Percentiles rank a stretch among this genome's conserved stretches.
These are phyloP conservation scores for Juglanconis juglandina DNA, from an alignment of 2,329 filamentous ascomycete genomes.

Conservation along the genomic window DNA sequence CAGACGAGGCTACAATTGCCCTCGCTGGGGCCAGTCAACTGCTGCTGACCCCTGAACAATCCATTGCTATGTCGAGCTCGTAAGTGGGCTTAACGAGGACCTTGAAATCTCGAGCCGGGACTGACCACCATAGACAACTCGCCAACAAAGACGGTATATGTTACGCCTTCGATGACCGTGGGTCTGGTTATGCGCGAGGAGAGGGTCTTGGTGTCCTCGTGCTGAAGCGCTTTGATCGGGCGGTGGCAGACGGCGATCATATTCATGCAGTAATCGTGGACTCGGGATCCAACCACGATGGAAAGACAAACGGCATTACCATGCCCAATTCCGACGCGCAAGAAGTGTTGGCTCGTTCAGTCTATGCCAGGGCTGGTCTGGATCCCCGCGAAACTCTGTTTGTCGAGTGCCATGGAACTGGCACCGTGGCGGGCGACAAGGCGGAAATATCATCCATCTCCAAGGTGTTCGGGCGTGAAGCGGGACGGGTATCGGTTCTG, in stretches of 20 bases:
- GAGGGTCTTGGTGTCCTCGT: conserved; percentile 46
- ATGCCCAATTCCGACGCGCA: conserved; percentile 42
- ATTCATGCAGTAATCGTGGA: conserved; percentile 40
- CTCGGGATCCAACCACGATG: conserved; percentile 42
- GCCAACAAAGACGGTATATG: conserved; percentile 15
- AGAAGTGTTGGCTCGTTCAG: conserved; percentile 32
- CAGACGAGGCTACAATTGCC: too few species aligned
- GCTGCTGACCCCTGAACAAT: too few species aligned
- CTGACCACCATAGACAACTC: background rate
- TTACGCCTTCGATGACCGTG: conserved; percentile 28
- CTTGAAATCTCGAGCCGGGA: too few species aligned
- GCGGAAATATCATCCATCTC: conserved; percentile 7
- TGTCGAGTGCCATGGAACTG: conserved; percentile 37
- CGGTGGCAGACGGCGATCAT: conserved; percentile 41
- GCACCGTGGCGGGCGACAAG: conserved; percentile 20
- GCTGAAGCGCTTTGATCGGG: conserved; percentile 44
- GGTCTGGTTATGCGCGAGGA: conserved; percentile 47
- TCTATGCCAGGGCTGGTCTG: conserved; percentile 37
- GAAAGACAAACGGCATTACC: conserved; percentile 44
- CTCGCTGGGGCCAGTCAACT: too few species aligned
- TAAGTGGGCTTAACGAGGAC: background rate
- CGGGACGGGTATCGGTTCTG: background rate
- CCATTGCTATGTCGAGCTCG: background rate
- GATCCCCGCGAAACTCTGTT: conserved; percentile 27
- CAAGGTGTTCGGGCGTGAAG: background rate